phyloP scores from a whole-genome alignment of 371 early-diverging fungal species.

The Fennellomyces sp. region DNA sequence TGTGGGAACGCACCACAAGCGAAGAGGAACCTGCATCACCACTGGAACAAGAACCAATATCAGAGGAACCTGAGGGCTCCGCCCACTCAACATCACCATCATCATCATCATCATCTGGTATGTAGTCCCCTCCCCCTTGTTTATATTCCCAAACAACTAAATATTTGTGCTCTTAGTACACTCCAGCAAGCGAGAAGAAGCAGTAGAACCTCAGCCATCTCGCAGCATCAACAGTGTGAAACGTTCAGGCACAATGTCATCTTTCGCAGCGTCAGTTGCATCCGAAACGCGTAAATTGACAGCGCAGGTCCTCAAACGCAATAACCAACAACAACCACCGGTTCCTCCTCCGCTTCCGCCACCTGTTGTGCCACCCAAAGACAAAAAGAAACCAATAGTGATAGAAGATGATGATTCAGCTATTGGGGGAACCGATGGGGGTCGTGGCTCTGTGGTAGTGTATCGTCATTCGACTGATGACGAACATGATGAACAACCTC shows the following conservation, averaged over 20 bases:
- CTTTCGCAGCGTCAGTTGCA: background rate
- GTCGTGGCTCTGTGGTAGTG: background rate
- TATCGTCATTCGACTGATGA: background rate
- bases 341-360: background rate
- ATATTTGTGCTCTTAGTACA: too few relatives aligned
- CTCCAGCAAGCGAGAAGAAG: background rate
- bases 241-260: slow-evolving; percentile 4
- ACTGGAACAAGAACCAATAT: too few relatives aligned
- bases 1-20: slow-evolving; percentile 12
- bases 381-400: background rate
- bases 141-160: too few relatives aligned
- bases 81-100: background rate
- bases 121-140: too few relatives aligned
- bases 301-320: slow-evolving; percentile 2
- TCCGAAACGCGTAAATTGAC: slow-evolving; percentile 8
- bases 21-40: too few relatives aligned
- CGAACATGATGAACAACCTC: background rate
- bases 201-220: background rate
- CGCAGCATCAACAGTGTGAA: background rate
- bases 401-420: background rate
- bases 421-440: background rate
- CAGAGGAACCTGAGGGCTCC: too few relatives aligned
- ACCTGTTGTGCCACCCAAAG: background rate
- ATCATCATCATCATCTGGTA: too few relatives aligned
- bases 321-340: background rate